phyloP scores from a whole-genome alignment of 225 moss, liverwort and hornwort species.

The Takakia lepidozioides region DNA sequence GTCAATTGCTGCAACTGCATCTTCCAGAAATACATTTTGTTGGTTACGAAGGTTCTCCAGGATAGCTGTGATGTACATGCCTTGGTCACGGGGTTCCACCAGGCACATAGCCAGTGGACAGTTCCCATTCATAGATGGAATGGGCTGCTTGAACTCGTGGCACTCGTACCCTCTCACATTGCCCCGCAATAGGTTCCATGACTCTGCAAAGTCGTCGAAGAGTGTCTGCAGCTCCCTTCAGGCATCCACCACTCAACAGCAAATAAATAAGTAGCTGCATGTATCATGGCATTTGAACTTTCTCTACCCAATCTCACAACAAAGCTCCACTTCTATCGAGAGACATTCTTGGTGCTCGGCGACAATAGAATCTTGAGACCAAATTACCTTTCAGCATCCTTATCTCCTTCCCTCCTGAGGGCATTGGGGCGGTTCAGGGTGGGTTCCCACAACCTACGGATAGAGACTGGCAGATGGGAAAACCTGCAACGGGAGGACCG shows the following conservation, averaged over 20 bases:
- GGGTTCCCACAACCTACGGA: too few species aligned
- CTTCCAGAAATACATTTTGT: constrained; percentile 36
- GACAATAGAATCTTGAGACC: too few species aligned
- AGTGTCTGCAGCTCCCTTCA: constrained; percentile 26
- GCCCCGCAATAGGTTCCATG: constrained; percentile 40
- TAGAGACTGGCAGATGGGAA: too few species aligned
- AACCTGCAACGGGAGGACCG: too few species aligned
- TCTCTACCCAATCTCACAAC: too few species aligned
- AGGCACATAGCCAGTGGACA: constrained; percentile 37
- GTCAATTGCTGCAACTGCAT: constrained; percentile 10
- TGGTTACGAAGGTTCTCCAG: constrained; percentile 35
- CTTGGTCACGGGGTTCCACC: constrained; percentile 49
- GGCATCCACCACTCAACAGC: neutral
- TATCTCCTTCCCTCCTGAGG: too few species aligned
- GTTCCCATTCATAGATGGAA: constrained; percentile 29
- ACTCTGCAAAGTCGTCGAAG: constrained; percentile 23
- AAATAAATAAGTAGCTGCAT: too few species aligned
- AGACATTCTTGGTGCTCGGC: too few species aligned
- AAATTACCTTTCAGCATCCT: too few species aligned
- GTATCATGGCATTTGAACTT: too few species aligned
- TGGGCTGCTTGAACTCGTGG: constrained; percentile 18
- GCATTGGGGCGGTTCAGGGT: too few species aligned
- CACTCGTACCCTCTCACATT: constrained; percentile 41
- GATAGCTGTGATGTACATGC: constrained; percentile 33
- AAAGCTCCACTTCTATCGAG: too few species aligned